Percentiles rank a stretch among this genome's conserved stretches.
Conservation (phyloP, 257 asterid genomes). For the Solanum medicagineum region DNA sequence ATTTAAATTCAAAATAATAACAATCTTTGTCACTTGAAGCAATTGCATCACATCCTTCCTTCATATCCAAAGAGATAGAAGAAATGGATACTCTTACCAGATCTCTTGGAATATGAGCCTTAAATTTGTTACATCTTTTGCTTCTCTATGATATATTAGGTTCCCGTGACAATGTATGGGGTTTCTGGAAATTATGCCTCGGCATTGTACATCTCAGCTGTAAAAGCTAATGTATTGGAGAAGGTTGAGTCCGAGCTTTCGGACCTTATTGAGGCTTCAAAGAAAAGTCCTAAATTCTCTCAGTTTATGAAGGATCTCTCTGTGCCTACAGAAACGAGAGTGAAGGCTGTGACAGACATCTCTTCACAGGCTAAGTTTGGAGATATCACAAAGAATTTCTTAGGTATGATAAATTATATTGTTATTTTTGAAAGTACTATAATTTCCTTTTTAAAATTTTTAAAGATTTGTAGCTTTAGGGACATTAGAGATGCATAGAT, state of each 20-base stretch:
- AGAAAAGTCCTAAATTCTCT: slow-evolving; percentile 64
- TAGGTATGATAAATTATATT: slow-evolving; percentile 31
- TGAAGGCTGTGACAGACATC: slow-evolving; percentile 57
- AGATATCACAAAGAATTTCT: slow-evolving; percentile 53
- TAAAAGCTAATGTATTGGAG: slow-evolving; percentile 63
- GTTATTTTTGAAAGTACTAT: not conserved
- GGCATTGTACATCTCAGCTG: slow-evolving; percentile 75
- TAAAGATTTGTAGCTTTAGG: not conserved
- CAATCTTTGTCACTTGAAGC: not conserved
- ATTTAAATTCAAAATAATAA: not conserved
- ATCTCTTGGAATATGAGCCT: not conserved
- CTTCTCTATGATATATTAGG: slow-evolving; percentile 25
- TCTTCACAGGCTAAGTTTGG: slow-evolving; percentile 50
- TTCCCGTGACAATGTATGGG: slow-evolving; percentile 74
- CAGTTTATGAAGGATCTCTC: slow-evolving; percentile 74
- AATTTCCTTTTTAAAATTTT: not conserved
- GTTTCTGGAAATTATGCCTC: slow-evolving; percentile 90
- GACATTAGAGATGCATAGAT: not conserved
- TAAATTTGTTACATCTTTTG: slow-evolving; percentile 1
- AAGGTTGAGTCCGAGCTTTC: slow-evolving; percentile 77
- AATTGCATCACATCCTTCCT: not conserved
- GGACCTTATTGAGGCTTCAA: slow-evolving; percentile 62
- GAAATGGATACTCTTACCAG: not conserved
- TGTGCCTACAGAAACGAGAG: slow-evolving; percentile 47
- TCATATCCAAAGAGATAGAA: not conserved